Base-by-base conservation (phyloP, 2,329 filamentous ascomycete species). In the Hypoxylon sp. region DNA sequence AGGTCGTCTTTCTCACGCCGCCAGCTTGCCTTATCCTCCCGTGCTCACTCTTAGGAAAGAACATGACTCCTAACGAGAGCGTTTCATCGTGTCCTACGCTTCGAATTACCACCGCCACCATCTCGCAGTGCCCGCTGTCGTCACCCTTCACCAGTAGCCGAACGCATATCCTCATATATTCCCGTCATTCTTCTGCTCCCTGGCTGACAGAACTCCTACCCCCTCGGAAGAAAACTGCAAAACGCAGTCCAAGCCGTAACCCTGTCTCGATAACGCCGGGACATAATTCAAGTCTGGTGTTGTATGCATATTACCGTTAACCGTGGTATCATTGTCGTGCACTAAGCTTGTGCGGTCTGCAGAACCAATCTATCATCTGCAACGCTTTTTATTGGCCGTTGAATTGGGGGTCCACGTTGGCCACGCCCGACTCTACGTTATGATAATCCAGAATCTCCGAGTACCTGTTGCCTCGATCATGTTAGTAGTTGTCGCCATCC, bases 401-500 rank as follows among this genome's bases (percentile, higher is more conserved):
- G 64, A 71, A 70, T 48, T 75, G 73, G 20, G 73, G 73, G 13
- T 78, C 79, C 68, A 79, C 76, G 62, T 70, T 66, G 20, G 70
- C 70, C 65, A 70, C 65, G 42, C 71, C 70, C 40, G 81, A 77
- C 60, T 96, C 92, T 63, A 97, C 89, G 72, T 98, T 97, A 79
- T 98, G 95, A 78, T 97, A 98, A 77, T 98, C 93, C 69, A 98
- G 88, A 70, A 99, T 98, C 77, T 98, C 94, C 48, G 93, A 97
- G 82, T 98, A 98, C 92, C 93, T 97, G 73, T 49, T 69, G 60
- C 67, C 66, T 64, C 58, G 26, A 61, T 66, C 49, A 42, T 58
- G 60, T 68, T 65, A 70, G 67, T 64, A 26, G 56, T 47, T 50
- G 41, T 18, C 20, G 46, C 33, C 55, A 35, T 47, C 21, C 18